phyloP scores from a whole-genome alignment of 306 rosid species.

The Arachis stenosperma region DNA sequence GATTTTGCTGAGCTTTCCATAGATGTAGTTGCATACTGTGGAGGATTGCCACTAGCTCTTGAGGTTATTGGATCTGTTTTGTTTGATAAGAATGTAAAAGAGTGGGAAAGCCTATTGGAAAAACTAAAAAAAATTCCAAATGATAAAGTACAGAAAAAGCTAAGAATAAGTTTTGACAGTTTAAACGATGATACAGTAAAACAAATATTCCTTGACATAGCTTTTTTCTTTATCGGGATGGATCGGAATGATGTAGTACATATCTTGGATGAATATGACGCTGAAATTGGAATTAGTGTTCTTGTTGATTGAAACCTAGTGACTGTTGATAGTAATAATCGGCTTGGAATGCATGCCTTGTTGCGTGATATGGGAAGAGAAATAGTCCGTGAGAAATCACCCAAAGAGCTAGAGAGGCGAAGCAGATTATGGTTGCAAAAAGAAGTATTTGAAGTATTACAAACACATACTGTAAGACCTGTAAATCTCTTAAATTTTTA shows the following conservation, averaged over 20 bases:
- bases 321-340: constrained; percentile 4
- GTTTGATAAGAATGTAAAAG: background rate
- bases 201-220: constrained; percentile 38
- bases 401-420: background rate
- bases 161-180: constrained; percentile 30
- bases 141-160: background rate
- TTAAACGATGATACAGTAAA: background rate
- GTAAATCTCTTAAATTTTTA: background rate
- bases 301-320: constrained; percentile 26
- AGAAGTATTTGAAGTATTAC: constrained; percentile 19
- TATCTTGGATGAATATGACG: constrained; percentile 5
- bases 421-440: constrained; percentile 20
- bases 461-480: background rate
- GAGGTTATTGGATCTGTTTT: background rate
- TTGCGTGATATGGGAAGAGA: constrained; percentile 41
- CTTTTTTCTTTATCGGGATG: constrained; percentile 34
- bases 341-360: constrained; percentile 32
- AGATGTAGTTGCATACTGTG: background rate
- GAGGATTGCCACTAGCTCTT: constrained; percentile 33
- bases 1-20: background rate
- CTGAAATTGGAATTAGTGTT: background rate
- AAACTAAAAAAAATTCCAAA: background rate
- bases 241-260: background rate
- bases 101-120: constrained; percentile 12
- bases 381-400: background rate